Evolutionary conservation across 164 flowering plant genomes (phyloP).

Genomic region (Macadamia tetraphylla): DNA sequence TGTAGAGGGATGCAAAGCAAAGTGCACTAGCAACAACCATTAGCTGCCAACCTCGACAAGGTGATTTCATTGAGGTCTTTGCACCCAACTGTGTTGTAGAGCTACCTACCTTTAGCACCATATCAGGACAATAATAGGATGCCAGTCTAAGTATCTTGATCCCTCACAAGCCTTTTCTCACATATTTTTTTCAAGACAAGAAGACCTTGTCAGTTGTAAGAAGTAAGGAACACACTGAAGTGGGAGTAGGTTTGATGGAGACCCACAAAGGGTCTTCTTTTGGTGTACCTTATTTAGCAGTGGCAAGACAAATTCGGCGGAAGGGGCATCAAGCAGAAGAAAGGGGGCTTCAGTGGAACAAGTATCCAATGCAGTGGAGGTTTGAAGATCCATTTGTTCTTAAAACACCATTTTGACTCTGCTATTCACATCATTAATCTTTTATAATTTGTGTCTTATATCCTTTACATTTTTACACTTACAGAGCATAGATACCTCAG

Average conservation of each 20-base stretch:
- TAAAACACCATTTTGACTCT: no score
- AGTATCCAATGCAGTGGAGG: no score
- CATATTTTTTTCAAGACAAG: conserved; percentile 39
- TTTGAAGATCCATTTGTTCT: no score
- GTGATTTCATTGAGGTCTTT: conserved; percentile 69
- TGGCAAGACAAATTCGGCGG: conserved; percentile 55
- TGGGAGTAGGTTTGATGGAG: conserved; percentile 64
- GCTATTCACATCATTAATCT: no score
- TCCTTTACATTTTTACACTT: no score
- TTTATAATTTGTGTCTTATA: no score
- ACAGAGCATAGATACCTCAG: no score
- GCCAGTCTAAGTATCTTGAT: conserved; percentile 49
- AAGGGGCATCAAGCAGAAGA: conserved; percentile 63
- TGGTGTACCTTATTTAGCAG: conserved; percentile 76
- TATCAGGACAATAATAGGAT: conserved; percentile 63
- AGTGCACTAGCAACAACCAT: conserved; percentile 55
- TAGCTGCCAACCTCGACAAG: conserved; percentile 54
- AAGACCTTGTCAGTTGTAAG: conserved; percentile 39
- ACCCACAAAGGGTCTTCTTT: conserved; percentile 50
- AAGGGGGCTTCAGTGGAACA: no score
- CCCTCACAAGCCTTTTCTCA: conserved; percentile 56
- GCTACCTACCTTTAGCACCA: conserved; percentile 68
- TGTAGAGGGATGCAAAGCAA: conserved; percentile 47
- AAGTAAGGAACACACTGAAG: conserved; percentile 49
- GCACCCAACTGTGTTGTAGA: conserved; percentile 93